Evolutionary conservation across 306 rosid genomes (phyloP), one percentile per base, ranked within the genome.

Genomic region (Pyrus betulifolia): DNA sequence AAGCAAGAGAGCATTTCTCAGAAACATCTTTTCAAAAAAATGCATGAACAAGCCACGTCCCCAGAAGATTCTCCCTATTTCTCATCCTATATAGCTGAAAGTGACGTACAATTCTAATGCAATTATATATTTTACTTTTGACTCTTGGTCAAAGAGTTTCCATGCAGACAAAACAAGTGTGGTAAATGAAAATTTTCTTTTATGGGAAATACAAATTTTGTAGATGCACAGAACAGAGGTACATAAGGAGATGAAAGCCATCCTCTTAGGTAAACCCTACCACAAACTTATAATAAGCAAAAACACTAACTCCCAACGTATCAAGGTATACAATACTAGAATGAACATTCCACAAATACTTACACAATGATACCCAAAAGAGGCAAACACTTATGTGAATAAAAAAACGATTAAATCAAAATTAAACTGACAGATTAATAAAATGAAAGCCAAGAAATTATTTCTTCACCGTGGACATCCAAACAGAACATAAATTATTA

Each of bases 401-500:
- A 8, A 31, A 65, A 61, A 1, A 18, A 14, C 2, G 5, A 63
- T 18, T 15, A 30, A 62, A 62, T 28, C 21, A 62, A 62, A 51
- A 62, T 28, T 62, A 62, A 62, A 28, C 40, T 28, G 17, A 31
- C n/a, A 3, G 38, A 27, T 28, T 27, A 19, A 58, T 21, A 58
- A 61, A 25, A 64, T 30, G 23, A 65, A 65, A 18, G 31, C 6
- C 4, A 65, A 18, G 4, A 38, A 66, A 9, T 21, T 33, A 66
- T 64, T 64, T 64, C 44, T 30, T 64, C 40, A 33, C 28, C 40
- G 23, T 58, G 30, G 76, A 12, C 38, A 58, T 38, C 67, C 67
- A 67, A 74, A 75, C 69, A 13, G 84, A 73, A 76, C 27, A 67
- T 55, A 17, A 58, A n/a, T 14, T 21, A 30, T 21, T 76, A 72